Evolutionary conservation across 345 rosid genomes (phyloP).

Genomic region (Populus nigra): DNA sequence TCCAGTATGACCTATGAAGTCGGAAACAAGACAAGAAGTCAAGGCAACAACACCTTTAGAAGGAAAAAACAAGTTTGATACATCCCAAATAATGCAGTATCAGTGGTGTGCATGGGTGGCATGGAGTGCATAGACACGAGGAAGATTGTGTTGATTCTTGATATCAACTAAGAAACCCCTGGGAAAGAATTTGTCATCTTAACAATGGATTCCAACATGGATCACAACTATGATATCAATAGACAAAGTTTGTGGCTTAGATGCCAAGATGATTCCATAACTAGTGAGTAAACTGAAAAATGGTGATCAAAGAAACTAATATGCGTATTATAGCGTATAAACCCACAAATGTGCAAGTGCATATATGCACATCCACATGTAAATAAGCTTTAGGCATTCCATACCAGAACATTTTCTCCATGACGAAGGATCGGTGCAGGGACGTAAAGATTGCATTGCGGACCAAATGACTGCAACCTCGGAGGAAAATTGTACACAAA

Average conservation of each 20-base stretch:
- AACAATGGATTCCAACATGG: too few species aligned
- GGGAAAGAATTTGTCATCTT: too few species aligned
- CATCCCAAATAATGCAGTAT: neutral
- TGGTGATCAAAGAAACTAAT: neutral
- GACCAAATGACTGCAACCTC: slow-evolving; percentile 68
- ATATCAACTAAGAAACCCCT: too few species aligned
- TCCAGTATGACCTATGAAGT: slow-evolving; percentile 60
- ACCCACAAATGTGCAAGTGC: neutral
- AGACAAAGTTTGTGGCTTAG: too few species aligned
- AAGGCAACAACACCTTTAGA: neutral
- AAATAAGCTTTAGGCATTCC: neutral
- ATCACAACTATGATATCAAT: too few species aligned
- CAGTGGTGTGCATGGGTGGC: too few species aligned
- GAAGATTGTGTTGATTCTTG: too few species aligned
- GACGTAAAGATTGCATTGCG: slow-evolving; percentile 79
- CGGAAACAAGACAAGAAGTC: neutral
- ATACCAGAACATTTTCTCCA: slow-evolving; percentile 66
- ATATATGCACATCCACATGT: neutral
- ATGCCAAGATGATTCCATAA: neutral
- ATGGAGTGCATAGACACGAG: too few species aligned
- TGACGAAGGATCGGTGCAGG: slow-evolving; percentile 70
- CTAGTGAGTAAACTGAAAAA: neutral
- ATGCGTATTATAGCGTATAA: neutral
- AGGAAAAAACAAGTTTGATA: neutral
- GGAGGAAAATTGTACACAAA: neutral